Evolutionary conservation across 2,329 filamentous ascomycete genomes (phyloP).

Genomic region (Penicillium corylophilum): DNA sequence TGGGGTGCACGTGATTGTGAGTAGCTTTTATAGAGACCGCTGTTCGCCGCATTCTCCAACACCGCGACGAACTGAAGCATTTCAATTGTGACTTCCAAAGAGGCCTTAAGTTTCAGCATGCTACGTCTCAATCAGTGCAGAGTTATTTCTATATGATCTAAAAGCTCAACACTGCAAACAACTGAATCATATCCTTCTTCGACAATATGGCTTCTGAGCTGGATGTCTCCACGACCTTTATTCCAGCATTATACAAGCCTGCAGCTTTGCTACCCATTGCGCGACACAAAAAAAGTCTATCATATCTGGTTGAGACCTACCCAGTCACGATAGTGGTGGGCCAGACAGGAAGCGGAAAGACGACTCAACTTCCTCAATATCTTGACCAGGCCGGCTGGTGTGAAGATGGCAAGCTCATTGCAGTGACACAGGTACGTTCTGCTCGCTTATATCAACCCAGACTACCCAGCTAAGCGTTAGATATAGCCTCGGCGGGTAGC

Average conservation of each 20-base stretch:
- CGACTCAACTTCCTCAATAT: slow-evolving; percentile 92
- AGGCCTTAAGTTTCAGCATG: slow-evolving; percentile 7
- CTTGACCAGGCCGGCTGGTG: slow-evolving; percentile 89
- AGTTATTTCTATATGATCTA: not conserved
- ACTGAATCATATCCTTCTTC: not conserved
- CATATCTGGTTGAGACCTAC: slow-evolving; percentile 82
- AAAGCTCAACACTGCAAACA: not conserved
- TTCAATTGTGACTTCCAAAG: not conserved
- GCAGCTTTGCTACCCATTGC: slow-evolving; percentile 81
- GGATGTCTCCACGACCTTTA: slow-evolving; percentile 53
- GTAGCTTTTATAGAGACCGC: slow-evolving; percentile 17
- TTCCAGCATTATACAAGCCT: slow-evolving; percentile 84
- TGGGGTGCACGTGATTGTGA: slow-evolving; percentile 28
- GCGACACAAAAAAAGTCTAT: slow-evolving; percentile 72
- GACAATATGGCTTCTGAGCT: slow-evolving; percentile 43
- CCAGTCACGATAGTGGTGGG: slow-evolving; percentile 87
- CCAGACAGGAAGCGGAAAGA: slow-evolving; percentile 93
- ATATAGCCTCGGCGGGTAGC: slow-evolving; percentile 80
- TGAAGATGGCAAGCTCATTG: slow-evolving; percentile 75
- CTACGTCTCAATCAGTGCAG: not conserved
- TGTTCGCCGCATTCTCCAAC: slow-evolving; percentile 8
- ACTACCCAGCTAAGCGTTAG: slow-evolving; percentile 3
- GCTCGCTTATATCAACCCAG: not conserved
- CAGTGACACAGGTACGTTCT: slow-evolving; percentile 78
- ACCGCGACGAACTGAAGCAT: slow-evolving; percentile 1